phyloP scores from a whole-genome alignment of 495 filamentous ascomycete species.

The Trichoderma virens region DNA sequence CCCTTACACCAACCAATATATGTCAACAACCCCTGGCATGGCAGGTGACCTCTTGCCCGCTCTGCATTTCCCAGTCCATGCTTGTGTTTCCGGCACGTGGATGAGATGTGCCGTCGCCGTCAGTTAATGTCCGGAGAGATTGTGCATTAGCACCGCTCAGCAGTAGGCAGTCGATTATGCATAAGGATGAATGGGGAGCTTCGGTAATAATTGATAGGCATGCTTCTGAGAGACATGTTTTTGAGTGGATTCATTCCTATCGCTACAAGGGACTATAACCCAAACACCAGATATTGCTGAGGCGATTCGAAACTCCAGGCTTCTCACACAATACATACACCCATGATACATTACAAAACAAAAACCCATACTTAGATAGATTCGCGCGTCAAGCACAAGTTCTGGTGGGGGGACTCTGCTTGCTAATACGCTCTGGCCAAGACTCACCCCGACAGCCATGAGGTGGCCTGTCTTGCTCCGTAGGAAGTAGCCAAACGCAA shows the following conservation, averaged over 20 bases:
- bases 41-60: neutral
- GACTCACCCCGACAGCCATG: constrained; percentile 77
- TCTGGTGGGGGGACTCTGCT: neutral
- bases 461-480: constrained; percentile 71
- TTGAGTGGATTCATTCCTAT: neutral
- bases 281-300: neutral
- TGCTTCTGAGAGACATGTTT: neutral
- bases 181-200: neutral
- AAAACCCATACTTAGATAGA: neutral
- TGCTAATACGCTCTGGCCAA: neutral
- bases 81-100: neutral
- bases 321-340: too few relatives aligned
- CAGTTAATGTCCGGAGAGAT: neutral
- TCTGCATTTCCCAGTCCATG: neutral
- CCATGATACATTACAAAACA: neutral
- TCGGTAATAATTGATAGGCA: neutral
- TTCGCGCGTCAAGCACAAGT: neutral
- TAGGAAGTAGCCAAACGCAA: constrained; percentile 79
- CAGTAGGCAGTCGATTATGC: neutral
- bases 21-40: neutral
- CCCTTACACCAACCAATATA: too few relatives aligned
- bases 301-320: too few relatives aligned
- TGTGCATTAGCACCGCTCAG: neutral
- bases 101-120: neutral
- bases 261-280: neutral